These are phyloP conservation scores for Panicum virgatum DNA, from an alignment of 202 grass and related monocot genomes.

Conservation along the genomic window DNA sequence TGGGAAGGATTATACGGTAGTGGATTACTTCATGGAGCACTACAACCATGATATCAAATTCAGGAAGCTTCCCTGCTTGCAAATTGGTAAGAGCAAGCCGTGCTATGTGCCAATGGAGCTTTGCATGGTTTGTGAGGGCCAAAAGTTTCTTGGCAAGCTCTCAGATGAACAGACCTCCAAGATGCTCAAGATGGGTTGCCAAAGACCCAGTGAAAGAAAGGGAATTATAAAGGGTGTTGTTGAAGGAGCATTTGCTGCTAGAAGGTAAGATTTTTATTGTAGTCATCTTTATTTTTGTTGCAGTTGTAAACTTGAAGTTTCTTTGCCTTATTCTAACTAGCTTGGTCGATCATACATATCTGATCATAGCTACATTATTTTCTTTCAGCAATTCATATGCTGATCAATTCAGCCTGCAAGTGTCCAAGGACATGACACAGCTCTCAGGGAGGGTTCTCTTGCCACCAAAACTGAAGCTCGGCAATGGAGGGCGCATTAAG, in stretches of 20 bases:
- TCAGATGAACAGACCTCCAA: conserved; percentile 83
- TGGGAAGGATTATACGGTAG: conserved; percentile 72
- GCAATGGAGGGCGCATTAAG: conserved; percentile 67
- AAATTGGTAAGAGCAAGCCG: conserved; percentile 89
- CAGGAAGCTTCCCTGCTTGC: conserved; percentile 92
- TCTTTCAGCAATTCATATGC: conserved; percentile 69
- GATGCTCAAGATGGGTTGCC: conserved; percentile 93
- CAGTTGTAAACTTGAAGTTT: conserved; percentile 11
- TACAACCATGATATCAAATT: conserved; percentile 99
- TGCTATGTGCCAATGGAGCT: conserved; percentile 99
- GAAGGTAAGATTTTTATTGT: conserved; percentile 57
- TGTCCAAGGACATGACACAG: conserved; percentile 89
- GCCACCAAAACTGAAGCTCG: conserved; percentile 91
- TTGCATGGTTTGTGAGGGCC: conserved; percentile 86
- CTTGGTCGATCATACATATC: not conserved
- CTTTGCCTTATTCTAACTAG: conserved; percentile 19
- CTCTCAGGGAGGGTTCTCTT: conserved; percentile 91
- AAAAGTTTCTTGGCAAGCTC: conserved; percentile 96
- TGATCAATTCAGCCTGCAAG: conserved; percentile 77
- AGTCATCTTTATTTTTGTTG: conserved; percentile 22
- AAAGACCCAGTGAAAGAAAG: conserved; percentile 82
- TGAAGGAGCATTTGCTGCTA: conserved; percentile 53
- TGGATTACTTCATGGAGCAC: conserved; percentile 95
- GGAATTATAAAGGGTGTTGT: conserved; percentile 85
- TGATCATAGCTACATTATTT: conserved; percentile 35